Conservation (phyloP, 805 yeast genomes). For the Priceomyces melissophilus region DNA sequence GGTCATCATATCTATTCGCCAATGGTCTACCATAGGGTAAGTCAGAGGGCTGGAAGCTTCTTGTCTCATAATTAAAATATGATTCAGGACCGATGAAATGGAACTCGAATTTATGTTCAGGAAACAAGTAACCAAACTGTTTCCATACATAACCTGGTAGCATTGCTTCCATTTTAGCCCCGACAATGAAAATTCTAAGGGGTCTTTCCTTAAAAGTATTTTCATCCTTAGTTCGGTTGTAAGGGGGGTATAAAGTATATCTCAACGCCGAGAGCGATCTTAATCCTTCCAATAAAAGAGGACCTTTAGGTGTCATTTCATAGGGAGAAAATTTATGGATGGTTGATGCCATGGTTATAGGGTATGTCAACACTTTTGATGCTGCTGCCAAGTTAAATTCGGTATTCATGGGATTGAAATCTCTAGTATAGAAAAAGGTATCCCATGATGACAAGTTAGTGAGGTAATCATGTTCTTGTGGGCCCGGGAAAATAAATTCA, state of each 20-base stretch:
- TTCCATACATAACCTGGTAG: slow-evolving; percentile 95
- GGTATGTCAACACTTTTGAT: slow-evolving; percentile 91
- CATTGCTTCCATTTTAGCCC: slow-evolving; percentile 91
- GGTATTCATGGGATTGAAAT: slow-evolving; percentile 93
- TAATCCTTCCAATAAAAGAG: slow-evolving; percentile 86
- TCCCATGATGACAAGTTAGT: slow-evolving; percentile 89
- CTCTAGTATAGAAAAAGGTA: slow-evolving; percentile 85
- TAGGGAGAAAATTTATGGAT: slow-evolving; percentile 87
- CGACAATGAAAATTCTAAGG: slow-evolving; percentile 81
- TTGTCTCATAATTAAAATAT: slow-evolving; percentile 65
- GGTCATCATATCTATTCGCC: slow-evolving; percentile 68
- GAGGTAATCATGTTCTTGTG: slow-evolving; percentile 68
- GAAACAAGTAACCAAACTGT: slow-evolving; percentile 82
- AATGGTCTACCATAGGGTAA: slow-evolving; percentile 58
- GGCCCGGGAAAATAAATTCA: slow-evolving; percentile 89
- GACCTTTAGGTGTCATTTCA: slow-evolving; percentile 75
- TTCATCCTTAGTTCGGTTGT: slow-evolving; percentile 40
- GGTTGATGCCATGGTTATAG: slow-evolving; percentile 81
- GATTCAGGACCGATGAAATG: slow-evolving; percentile 95
- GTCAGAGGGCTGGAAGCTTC: slow-evolving; percentile 54
- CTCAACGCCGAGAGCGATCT: slow-evolving; percentile 90
- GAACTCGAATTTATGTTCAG: slow-evolving; percentile 75
- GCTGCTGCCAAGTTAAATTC: slow-evolving; percentile 94
- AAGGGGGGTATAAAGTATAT: slow-evolving; percentile 78
- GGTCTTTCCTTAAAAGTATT: slow-evolving; percentile 77